phyloP scores from a whole-genome alignment of 345 rosid species.

The Capsella bursapastoris region DNA sequence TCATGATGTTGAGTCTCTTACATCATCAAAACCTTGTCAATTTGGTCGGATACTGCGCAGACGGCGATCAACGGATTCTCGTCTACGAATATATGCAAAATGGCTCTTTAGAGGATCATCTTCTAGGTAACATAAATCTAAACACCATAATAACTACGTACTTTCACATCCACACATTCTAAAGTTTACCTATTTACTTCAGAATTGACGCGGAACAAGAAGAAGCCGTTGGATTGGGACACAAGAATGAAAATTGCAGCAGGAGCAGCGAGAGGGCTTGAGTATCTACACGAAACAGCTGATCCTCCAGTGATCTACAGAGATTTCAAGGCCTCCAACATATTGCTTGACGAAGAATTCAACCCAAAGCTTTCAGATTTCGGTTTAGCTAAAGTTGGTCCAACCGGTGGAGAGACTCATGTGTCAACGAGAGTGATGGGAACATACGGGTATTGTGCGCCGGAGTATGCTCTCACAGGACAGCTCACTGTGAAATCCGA shows the following conservation, averaged over 20 bases:
- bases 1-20: slow-evolving; percentile 73
- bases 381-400: slow-evolving; percentile 86
- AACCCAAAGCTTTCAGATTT: slow-evolving; percentile 82
- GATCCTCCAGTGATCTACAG: slow-evolving; percentile 81
- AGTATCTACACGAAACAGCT: slow-evolving; percentile 77
- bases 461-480: slow-evolving; percentile 76
- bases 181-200: not conserved
- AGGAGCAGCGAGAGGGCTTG: slow-evolving; percentile 87
- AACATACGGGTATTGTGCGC: slow-evolving; percentile 84
- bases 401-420: slow-evolving; percentile 67
- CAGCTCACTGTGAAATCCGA: slow-evolving; percentile 74
- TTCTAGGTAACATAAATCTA: slow-evolving; percentile 57
- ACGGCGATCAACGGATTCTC: slow-evolving; percentile 74
- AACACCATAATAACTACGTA: not conserved
- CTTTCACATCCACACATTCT: not conserved
- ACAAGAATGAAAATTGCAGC: slow-evolving; percentile 71
- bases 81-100: slow-evolving; percentile 72
- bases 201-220: slow-evolving; percentile 51
- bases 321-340: slow-evolving; percentile 77
- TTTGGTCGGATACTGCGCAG: slow-evolving; percentile 79
- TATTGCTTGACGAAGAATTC: slow-evolving; percentile 65
- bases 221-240: slow-evolving; percentile 68
- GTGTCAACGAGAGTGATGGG: slow-evolving; percentile 93
- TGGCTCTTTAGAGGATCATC: slow-evolving; percentile 82
- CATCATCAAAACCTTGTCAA: slow-evolving; percentile 71